A percentile compares a stretch with the other conserved stretches of the same genome.
Evolutionary conservation across 2,329 filamentous ascomycete species (phyloP).

Genomic region (Aspergillus carbonarius): DNA sequence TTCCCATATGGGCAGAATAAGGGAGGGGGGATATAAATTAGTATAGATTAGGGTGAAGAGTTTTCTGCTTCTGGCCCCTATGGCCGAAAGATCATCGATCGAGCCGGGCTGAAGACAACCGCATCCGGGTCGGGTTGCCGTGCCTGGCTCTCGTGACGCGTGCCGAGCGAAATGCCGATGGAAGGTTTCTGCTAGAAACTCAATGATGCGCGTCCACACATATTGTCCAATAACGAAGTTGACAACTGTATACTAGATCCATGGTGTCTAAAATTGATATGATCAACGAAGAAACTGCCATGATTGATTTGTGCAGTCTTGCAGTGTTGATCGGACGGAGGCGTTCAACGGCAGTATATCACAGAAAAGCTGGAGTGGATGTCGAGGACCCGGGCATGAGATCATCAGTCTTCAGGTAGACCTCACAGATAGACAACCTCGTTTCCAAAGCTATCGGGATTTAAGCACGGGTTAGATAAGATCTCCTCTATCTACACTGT

Average conservation of each 20-base stretch:
- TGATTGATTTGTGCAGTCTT: background rate
- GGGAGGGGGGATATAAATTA: background rate
- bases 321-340: background rate
- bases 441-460: background rate
- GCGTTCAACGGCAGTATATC: no score
- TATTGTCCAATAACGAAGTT: background rate
- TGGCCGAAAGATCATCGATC: constrained; percentile 2
- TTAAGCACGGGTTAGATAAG: background rate
- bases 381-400: background rate
- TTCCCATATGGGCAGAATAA: background rate
- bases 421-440: background rate
- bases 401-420: background rate
- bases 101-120: constrained; percentile 6
- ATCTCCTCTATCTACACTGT: background rate
- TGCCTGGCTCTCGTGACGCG: constrained; percentile 12
- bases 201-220: background rate
- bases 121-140: constrained; percentile 27
- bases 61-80: background rate
- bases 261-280: no score
- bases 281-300: background rate
- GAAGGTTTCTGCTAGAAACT: background rate
- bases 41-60: background rate
- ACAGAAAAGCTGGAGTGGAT: no score
- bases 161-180: constrained; percentile 29
- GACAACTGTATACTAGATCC: background rate